These are phyloP conservation scores for Puccinia horiana DNA, from an alignment of 1,284 basidiomycete genomes.

Conservation along the genomic window DNA sequence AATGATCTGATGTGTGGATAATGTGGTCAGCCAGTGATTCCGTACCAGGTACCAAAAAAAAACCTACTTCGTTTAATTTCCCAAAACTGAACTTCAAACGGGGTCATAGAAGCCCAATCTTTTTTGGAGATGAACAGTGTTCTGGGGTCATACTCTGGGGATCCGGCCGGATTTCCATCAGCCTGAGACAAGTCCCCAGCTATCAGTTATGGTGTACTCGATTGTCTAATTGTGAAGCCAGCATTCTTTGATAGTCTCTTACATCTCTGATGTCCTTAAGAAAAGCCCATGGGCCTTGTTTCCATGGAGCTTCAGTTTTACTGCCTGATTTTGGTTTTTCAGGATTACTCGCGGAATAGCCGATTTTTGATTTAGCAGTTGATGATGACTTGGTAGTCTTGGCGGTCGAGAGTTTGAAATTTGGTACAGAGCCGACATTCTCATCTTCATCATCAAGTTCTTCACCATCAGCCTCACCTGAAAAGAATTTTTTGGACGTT, in stretches of 20 bases:
- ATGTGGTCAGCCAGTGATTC: background rate
- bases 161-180: constrained; percentile 75
- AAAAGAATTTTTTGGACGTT: background rate
- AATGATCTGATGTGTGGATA: constrained; percentile 25
- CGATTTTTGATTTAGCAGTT: background rate
- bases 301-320: constrained; percentile 8
- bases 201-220: background rate
- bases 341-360: constrained; percentile 11
- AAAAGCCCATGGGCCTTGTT: constrained; percentile 49
- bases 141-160: constrained; percentile 88
- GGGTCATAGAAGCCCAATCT: constrained; percentile 73
- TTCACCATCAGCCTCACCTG: constrained; percentile 7
- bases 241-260: background rate
- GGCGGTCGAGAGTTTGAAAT: background rate
- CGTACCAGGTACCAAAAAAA: background rate
- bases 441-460: constrained; percentile 34
- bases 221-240: background rate
- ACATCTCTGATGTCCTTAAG: constrained; percentile 47
- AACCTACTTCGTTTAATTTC: constrained; percentile 48
- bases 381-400: constrained; percentile 18
- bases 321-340: constrained; percentile 11
- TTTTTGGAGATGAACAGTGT: constrained; percentile 79
- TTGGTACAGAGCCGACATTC: background rate
- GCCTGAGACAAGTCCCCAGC: constrained; percentile 64
- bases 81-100: constrained; percentile 49